Evolutionary conservation across 345 rosid genomes (phyloP).

Genomic region (Brassica cretica): DNA sequence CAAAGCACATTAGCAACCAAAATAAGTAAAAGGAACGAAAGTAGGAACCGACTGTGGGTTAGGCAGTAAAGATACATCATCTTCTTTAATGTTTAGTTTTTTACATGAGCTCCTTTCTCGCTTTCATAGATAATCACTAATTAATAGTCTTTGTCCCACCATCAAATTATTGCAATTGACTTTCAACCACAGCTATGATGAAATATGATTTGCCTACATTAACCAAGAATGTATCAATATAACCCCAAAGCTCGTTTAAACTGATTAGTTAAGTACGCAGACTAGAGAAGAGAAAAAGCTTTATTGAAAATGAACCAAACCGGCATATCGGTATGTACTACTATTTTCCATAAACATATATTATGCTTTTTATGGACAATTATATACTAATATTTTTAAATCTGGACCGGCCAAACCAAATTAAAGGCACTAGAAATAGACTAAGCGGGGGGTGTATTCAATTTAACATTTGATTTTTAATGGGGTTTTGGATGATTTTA

Average conservation of each 20-base stretch:
- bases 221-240: conserved; percentile 9
- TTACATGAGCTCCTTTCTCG: conserved; percentile 14
- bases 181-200: conserved; percentile 4
- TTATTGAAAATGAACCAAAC: not conserved
- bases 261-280: not conserved
- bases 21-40: conserved; percentile 16
- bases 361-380: not conserved
- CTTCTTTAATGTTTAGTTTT: conserved; percentile 9
- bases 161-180: conserved; percentile 32
- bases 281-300: not conserved
- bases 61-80: conserved; percentile 31
- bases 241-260: not conserved
- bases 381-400: not conserved
- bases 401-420: conserved; percentile 29
- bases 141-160: conserved; percentile 21
- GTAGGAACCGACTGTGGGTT: conserved; percentile 34
- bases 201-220: not conserved
- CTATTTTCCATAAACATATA: not conserved
- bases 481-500: too few relatives aligned
- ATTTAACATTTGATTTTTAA: too few relatives aligned
- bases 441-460: too few relatives aligned
- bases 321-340: not conserved
- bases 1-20: conserved; percentile 26
- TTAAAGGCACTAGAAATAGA: conserved; percentile 28
- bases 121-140: conserved; percentile 25